These are phyloP conservation scores for Suillus paluster DNA, from an alignment of 768 basidiomycete species.

Conservation along the genomic window DNA sequence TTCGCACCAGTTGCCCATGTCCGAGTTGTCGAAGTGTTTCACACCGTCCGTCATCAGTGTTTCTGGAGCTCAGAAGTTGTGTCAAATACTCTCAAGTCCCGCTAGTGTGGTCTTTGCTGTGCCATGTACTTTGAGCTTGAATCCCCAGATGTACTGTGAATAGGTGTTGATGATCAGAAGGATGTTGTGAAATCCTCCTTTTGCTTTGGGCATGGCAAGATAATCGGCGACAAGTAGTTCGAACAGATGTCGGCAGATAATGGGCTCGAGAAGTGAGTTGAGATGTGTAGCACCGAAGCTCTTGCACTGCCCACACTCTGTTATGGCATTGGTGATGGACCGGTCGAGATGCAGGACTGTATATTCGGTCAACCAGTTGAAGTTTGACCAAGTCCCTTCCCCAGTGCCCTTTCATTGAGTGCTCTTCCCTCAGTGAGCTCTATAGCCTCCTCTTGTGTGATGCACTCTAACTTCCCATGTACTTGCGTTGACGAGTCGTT, in stretches of 20 bases:
- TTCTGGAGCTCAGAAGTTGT: conserved; percentile 28
- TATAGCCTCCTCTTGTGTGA: conserved; percentile 10
- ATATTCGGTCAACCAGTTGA: conserved; percentile 8
- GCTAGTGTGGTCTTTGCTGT: conserved; percentile 32
- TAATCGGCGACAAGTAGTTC: conserved; percentile 34
- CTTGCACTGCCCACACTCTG: conserved; percentile 16
- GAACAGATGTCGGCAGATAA: conserved; percentile 39
- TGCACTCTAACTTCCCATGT: too few relatives aligned
- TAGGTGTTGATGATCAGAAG: conserved; percentile 29
- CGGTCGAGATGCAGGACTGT: conserved; percentile 4
- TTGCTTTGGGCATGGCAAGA: conserved; percentile 37
- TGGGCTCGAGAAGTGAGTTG: conserved; percentile 37
- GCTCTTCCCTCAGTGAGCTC: not conserved
- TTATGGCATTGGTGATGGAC: conserved; percentile 4
- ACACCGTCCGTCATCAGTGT: conserved; percentile 44
- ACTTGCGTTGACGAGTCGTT: too few relatives aligned
- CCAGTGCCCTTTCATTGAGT: conserved; percentile 8
- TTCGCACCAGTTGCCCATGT: conserved; percentile 33
- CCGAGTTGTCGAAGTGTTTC: conserved; percentile 39
- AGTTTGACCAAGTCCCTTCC: conserved; percentile 16
- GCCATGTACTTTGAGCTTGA: conserved; percentile 30
- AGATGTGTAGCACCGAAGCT: conserved; percentile 22
- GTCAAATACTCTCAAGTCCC: conserved; percentile 25
- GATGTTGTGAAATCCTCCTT: conserved; percentile 34
- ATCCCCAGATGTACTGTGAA: conserved; percentile 26